Percentiles rank a stretch among this genome's conserved stretches.
phyloP scores from a whole-genome alignment of 495 filamentous ascomycete genomes.

The Talaromyces liani region DNA sequence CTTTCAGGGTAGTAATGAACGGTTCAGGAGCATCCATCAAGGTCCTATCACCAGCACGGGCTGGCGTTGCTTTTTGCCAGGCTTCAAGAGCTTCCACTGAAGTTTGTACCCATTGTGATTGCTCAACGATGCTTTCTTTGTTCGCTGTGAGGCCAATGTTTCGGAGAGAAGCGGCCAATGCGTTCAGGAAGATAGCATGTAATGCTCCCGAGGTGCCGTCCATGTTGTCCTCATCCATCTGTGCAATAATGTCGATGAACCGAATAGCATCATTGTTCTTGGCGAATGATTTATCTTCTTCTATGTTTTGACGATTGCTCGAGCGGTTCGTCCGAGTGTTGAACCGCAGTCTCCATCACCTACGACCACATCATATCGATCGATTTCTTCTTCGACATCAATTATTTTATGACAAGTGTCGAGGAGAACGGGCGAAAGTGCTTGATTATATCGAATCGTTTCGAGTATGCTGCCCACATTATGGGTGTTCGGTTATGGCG shows the following conservation, averaged over 20 bases:
- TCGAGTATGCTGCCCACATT: constrained; percentile 19
- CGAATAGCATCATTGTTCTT: not conserved
- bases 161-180: not conserved
- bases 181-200: not conserved
- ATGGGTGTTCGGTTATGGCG: constrained; percentile 18
- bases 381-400: not conserved
- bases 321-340: not conserved
- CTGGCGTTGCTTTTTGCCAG: not conserved
- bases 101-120: not conserved
- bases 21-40: not conserved
- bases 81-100: not conserved
- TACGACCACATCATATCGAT: not conserved
- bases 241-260: not conserved
- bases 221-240: not conserved
- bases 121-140: not conserved
- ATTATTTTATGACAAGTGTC: not conserved
- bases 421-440: not conserved
- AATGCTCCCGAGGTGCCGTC: not conserved
- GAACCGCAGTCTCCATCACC: not conserved
- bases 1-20: not conserved
- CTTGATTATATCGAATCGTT: constrained; percentile 16
- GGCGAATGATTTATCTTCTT: not conserved
- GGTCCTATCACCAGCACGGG: not conserved
- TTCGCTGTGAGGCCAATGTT: not conserved
- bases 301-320: not conserved